Base-by-base conservation (phyloP, 331 rosid species). In the Malus hybrid region DNA sequence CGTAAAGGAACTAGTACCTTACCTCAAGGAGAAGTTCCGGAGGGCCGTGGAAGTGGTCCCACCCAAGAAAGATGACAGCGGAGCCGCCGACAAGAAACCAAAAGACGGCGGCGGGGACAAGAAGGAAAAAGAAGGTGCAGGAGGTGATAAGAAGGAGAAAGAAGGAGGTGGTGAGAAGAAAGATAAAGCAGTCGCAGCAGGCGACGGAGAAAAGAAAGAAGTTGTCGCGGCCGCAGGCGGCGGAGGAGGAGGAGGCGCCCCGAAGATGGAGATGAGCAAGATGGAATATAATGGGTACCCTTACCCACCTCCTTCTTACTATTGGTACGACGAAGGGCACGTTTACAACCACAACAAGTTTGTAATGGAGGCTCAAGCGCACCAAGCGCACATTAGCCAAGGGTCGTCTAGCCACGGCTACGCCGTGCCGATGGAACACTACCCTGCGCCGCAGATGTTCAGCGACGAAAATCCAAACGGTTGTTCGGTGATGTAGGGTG, bases 391-490 rank as follows among this genome's bases (percentile, higher is more conserved):
- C 24, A 78, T 69, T 20, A 80, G 63, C 63, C 88, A 70, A 10
- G 85, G 74, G 3, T 84, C 80, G 7, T 62, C 22, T 6, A 42
- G 72, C 70, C 75, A 80, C 1, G 76, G 78, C 18, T 67, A 79
- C 67, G 59, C 29, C 1, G 70, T 14, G 9, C 77, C 83, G 32
- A 50, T 33, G 75, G 22, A 85, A 11, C 74, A 78, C 6, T 31
- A 72, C 36, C 69, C 83, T 56, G 90, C 91, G 10, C 88, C 90
- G 10, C 91, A 91, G 59, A 92, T 92, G 90, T 94, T 94, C 79
- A 94, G 96, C 52, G 99, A 94, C 65, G 99, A 94, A 80, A 94
- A 94, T 73, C 99, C 99, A 0, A 92, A 94, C 74, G 93, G 88
- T 0, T 94, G 99, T 63, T 80, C 84, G 46, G 74, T 85, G 24